Percentiles rank a stretch among this genome's conserved stretches.
These are phyloP conservation scores for Castanea crenata DNA, from an alignment of 306 rosid species.

Conservation along the genomic window DNA sequence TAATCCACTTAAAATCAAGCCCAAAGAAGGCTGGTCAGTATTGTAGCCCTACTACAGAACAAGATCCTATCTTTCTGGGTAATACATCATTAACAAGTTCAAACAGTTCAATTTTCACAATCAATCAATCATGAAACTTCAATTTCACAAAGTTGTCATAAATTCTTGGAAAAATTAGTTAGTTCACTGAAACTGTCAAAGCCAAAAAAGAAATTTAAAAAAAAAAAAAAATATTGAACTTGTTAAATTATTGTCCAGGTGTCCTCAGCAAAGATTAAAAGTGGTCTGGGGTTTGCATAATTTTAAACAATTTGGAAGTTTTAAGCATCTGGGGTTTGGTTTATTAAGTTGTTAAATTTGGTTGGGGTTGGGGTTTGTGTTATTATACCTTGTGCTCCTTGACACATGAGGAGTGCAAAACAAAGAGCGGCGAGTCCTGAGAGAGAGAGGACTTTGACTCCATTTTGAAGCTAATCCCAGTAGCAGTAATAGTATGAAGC, in stretches of 20 bases:
- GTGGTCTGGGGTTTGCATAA: neutral
- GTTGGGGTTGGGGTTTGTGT: conserved; percentile 28
- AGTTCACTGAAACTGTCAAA: conserved; percentile 27
- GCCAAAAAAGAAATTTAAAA: no score
- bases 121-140: neutral
- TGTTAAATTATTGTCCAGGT: conserved; percentile 38
- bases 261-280: conserved; percentile 31
- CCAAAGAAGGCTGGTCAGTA: conserved; percentile 21
- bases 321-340: neutral
- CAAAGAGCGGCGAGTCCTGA: conserved; percentile 74
- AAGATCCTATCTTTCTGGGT: conserved; percentile 8
- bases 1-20: conserved; percentile 13
- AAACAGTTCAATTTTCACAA: conserved; percentile 30
- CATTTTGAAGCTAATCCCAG: conserved; percentile 97
- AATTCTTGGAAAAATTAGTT: conserved; percentile 24
- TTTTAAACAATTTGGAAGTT: neutral
- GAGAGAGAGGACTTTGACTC: conserved; percentile 84
- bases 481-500: conserved; percentile 75
- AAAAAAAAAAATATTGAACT: neutral
- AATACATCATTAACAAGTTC: conserved; percentile 10
- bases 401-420: conserved; percentile 97
- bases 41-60: conserved; percentile 2
- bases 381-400: conserved; percentile 93
- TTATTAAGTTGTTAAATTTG: neutral
- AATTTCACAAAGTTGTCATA: conserved; percentile 34